These are phyloP conservation scores for Talaromyces sp. DNA, from an alignment of 2,329 filamentous ascomycete species.

Conservation along the genomic window DNA sequence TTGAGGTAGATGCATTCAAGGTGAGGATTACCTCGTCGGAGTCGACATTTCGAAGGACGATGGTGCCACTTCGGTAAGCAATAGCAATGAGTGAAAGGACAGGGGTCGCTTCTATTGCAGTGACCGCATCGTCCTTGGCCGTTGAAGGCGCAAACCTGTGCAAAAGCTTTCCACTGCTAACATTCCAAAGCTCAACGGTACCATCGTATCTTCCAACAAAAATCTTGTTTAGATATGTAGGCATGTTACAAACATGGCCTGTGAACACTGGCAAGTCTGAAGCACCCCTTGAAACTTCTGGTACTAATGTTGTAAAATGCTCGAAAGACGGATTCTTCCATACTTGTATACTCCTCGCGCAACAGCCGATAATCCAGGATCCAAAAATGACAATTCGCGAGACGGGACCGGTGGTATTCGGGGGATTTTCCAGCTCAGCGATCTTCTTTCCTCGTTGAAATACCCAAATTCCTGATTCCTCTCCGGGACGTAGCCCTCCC, in stretches of 20 bases:
- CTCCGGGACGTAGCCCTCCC: slow-evolving; percentile 56
- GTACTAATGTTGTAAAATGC: slow-evolving; percentile 79
- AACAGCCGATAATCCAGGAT: slow-evolving; percentile 83
- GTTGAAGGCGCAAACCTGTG: slow-evolving; percentile 81
- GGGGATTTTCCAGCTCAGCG: slow-evolving; percentile 67
- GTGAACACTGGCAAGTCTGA: slow-evolving; percentile 65
- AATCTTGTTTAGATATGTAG: slow-evolving; percentile 93
- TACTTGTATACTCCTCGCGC: slow-evolving; percentile 72
- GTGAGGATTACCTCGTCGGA: slow-evolving; percentile 70
- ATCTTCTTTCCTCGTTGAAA: slow-evolving; percentile 88
- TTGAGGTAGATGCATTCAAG: slow-evolving; percentile 63
- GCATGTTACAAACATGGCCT: slow-evolving; percentile 79
- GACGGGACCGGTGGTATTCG: slow-evolving; percentile 64
- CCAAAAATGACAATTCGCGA: slow-evolving; percentile 78
- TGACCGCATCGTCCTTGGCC: slow-evolving; percentile 73
- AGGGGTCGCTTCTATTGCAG: slow-evolving; percentile 77
- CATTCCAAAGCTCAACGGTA: slow-evolving; percentile 93
- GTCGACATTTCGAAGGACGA: slow-evolving; percentile 78
- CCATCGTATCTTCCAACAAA: slow-evolving; percentile 85
- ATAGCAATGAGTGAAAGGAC: slow-evolving; percentile 83
- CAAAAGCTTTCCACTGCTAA: slow-evolving; percentile 84
- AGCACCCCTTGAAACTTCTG: slow-evolving; percentile 47
- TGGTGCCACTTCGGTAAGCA: slow-evolving; percentile 73
- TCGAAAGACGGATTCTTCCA: slow-evolving; percentile 83
- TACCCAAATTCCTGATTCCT: slow-evolving; percentile 70